Conservation (phyloP, 805 yeast species). For the Yarrowia sp. region DNA sequence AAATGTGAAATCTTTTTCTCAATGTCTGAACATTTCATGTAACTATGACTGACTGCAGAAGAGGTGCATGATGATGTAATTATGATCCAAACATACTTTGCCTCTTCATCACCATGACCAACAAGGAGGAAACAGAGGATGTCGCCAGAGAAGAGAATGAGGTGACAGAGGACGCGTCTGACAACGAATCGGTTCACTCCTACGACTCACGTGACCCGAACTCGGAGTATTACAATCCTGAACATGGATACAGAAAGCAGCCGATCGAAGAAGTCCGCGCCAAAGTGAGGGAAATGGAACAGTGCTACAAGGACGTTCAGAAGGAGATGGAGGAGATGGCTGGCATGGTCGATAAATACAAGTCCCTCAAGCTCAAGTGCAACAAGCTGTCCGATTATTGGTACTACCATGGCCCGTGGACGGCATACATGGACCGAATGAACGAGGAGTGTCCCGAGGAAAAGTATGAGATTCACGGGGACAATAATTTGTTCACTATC, state of each 20-base stretch:
- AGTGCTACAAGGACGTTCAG: not conserved
- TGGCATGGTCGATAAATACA: slow-evolving; percentile 1
- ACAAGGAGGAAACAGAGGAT: not conserved
- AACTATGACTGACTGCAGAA: not conserved
- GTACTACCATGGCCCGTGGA: not conserved
- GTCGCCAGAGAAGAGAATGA: not conserved
- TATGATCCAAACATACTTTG: not conserved
- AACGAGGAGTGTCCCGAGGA: slow-evolving; percentile 16
- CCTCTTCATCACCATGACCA: slow-evolving; percentile 3
- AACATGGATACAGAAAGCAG: not conserved
- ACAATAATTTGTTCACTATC: not conserved
- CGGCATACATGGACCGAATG: slow-evolving; percentile 12
- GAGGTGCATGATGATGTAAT: not conserved
- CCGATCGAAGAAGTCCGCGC: slow-evolving; percentile 7
- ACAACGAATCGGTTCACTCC: not conserved
- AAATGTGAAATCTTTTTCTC: no score
- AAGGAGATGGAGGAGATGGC: not conserved
- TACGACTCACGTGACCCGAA: slow-evolving; percentile 1
- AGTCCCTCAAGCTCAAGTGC: slow-evolving; percentile 12
- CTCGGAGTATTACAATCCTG: not conserved
- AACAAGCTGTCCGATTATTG: slow-evolving; percentile 3
- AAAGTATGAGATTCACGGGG: slow-evolving; percentile 1
- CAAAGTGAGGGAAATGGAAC: not conserved
- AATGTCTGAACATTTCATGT: not conserved
- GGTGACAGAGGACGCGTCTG: not conserved